A percentile compares a stretch with the other conserved stretches of the same genome.
phyloP scores from a whole-genome alignment of 2,329 filamentous ascomycete genomes.

The Diaporthe citrichinensis region DNA sequence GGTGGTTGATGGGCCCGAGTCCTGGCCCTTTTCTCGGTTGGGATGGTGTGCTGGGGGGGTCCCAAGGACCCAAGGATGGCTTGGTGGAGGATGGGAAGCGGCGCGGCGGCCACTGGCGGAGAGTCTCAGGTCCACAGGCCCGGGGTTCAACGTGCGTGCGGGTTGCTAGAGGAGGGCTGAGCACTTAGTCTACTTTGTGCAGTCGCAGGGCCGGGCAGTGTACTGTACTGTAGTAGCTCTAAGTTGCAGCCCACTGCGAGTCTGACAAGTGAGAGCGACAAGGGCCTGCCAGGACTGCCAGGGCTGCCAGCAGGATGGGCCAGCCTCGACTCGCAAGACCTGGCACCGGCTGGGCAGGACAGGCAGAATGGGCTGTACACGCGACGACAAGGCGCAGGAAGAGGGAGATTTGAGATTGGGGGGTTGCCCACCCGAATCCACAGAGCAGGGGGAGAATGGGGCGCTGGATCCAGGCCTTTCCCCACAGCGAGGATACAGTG shows the following conservation, averaged over 20 bases:
- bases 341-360: conserved; percentile 13
- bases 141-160: conserved; percentile 13
- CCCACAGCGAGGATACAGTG: conserved; percentile 23
- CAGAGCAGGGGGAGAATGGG: conserved; percentile 26
- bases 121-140: conserved; percentile 16
- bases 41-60: conserved; percentile 22
- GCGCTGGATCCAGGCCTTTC: conserved; percentile 23
- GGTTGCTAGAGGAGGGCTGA: conserved; percentile 21
- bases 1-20: conserved; percentile 18
- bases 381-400: conserved; percentile 24
- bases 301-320: background rate
- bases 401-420: conserved; percentile 33
- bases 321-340: conserved; percentile 26
- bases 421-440: conserved; percentile 29
- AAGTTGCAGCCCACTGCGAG: background rate
- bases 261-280: conserved; percentile 5
- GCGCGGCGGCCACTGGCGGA: conserved; percentile 3
- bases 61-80: conserved; percentile 13
- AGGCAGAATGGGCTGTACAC: background rate
- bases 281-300: background rate
- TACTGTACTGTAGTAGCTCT: background rate
- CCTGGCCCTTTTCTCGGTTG: conserved; percentile 32
- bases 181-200: conserved; percentile 23
- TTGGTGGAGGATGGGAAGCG: conserved; percentile 20
- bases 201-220: background rate